phyloP scores from a whole-genome alignment of 2,329 filamentous ascomycete genomes.

The Acrocalymma vagum region DNA sequence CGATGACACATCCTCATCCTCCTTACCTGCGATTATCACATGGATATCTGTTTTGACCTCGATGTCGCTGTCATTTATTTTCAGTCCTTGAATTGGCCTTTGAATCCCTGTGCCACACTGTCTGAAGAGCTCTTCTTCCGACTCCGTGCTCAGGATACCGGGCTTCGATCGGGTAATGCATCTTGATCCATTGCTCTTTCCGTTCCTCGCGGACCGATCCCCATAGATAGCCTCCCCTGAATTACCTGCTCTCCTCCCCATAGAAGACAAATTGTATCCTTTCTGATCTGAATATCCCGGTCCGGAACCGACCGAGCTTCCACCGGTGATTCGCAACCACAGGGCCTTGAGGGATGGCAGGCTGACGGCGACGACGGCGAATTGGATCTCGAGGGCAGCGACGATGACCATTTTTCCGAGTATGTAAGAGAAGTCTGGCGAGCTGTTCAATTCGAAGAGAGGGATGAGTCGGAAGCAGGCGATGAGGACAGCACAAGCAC shows the following conservation, averaged over 20 bases:
- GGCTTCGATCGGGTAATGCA: conserved; percentile 20
- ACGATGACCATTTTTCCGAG: conserved; percentile 45
- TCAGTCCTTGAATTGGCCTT: neutral
- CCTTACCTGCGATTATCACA: no score
- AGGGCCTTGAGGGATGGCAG: conserved; percentile 42
- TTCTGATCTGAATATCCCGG: conserved; percentile 6
- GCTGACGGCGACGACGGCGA: conserved; percentile 44
- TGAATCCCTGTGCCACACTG: conserved; percentile 6
- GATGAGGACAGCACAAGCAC: conserved; percentile 35
- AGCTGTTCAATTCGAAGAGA: conserved; percentile 29
- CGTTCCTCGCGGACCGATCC: no score
- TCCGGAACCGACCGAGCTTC: conserved; percentile 6
- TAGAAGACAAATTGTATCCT: conserved; percentile 13
- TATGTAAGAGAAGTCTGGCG: conserved; percentile 34
- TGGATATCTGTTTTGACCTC: conserved; percentile 16
- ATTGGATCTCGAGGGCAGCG: conserved; percentile 39
- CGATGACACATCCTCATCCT: no score
- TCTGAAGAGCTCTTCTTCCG: conserved; percentile 25
- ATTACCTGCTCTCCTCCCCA: conserved; percentile 5
- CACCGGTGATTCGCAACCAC: conserved; percentile 25
- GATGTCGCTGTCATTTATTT: conserved; percentile 1
- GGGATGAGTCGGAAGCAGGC: conserved; percentile 25
- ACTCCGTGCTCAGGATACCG: conserved; percentile 14
- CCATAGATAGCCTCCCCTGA: neutral
- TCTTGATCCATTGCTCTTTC: conserved; percentile 13